A percentile compares a stretch with the other conserved stretches of the same genome.
Conservation (phyloP, 495 filamentous ascomycete genomes). For the Cudoniella acicularis region DNA sequence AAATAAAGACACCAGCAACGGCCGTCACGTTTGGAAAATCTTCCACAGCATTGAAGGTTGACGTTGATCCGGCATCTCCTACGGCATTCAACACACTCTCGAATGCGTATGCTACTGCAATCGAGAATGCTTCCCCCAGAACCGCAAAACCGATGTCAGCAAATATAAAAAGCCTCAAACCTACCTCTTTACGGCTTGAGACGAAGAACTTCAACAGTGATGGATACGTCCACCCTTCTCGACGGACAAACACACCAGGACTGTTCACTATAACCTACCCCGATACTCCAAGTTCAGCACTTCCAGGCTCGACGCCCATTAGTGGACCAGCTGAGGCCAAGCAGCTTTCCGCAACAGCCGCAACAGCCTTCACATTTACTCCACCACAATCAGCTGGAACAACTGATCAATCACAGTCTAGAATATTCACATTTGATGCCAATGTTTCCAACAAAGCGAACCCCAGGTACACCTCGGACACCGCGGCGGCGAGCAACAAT, state of each 20-base stretch:
- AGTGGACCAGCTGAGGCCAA: slow-evolving; percentile 12
- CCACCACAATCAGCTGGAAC: slow-evolving; percentile 29
- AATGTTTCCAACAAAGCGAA: slow-evolving; percentile 7
- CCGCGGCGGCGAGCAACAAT: slow-evolving; percentile 36
- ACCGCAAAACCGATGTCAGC: slow-evolving; percentile 32
- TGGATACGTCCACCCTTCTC: slow-evolving; percentile 18
- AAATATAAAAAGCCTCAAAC: slow-evolving; percentile 35
- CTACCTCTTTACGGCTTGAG: slow-evolving; percentile 42
- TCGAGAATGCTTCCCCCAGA: slow-evolving; percentile 57
- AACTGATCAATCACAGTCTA: slow-evolving; percentile 6
- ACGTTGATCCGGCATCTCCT: slow-evolving; percentile 64
- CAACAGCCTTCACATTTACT: slow-evolving; percentile 26
- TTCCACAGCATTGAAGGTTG: slow-evolving; percentile 49
- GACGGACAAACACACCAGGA: slow-evolving; percentile 35
- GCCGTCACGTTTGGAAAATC: slow-evolving; percentile 51
- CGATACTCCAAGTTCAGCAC: slow-evolving; percentile 24
- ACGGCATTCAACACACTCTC: slow-evolving; percentile 79
- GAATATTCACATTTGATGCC: slow-evolving; percentile 22
- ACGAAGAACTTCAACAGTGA: slow-evolving; percentile 31
- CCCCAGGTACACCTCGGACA: slow-evolving; percentile 31
- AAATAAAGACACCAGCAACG: slow-evolving; percentile 50
- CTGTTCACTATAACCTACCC: slow-evolving; percentile 28
- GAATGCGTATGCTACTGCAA: slow-evolving; percentile 70
- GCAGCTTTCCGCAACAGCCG: slow-evolving; percentile 24
- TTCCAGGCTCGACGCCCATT: slow-evolving; percentile 12